A percentile compares a stretch with the other conserved stretches of the same genome.
Conservation (phyloP, 306 rosid species). For the Coriaria nepalensis region DNA sequence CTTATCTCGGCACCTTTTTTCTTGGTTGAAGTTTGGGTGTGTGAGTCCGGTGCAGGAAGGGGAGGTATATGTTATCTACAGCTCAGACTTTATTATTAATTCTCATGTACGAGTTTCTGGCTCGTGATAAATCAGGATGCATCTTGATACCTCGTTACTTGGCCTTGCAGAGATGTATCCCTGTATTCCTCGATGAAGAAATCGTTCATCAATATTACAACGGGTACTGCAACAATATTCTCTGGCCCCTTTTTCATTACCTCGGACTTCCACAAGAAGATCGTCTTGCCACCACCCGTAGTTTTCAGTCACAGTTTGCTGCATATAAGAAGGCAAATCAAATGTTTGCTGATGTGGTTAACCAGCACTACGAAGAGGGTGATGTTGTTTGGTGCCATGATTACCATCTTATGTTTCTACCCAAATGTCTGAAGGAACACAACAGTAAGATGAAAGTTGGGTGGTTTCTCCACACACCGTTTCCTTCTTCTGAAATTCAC, state of each 20-base stretch:
- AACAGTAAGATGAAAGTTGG: conserved; percentile 75
- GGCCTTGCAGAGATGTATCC: conserved; percentile 60
- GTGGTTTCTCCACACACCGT: conserved; percentile 93
- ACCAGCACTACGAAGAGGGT: conserved; percentile 64
- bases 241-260: conserved; percentile 94
- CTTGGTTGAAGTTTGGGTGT: background rate
- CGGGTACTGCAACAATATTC: conserved; percentile 84
- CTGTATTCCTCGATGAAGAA: conserved; percentile 88
- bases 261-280: conserved; percentile 96
- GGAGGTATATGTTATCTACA: background rate
- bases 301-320: conserved; percentile 82
- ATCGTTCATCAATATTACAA: conserved; percentile 85
- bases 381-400: conserved; percentile 97
- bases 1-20: conserved; percentile 1
- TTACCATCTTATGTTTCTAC: conserved; percentile 93
- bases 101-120: background rate
- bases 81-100: conserved; percentile 5
- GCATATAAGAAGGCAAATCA: conserved; percentile 86
- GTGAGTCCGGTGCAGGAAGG: background rate
- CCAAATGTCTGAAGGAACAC: conserved; percentile 64
- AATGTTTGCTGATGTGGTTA: conserved; percentile 91
- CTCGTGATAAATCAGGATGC: background rate
- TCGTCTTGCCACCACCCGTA: conserved; percentile 88
- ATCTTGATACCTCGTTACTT: conserved; percentile 4
- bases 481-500: conserved; percentile 89